A percentile compares a stretch with the other conserved stretches of the same genome.
Conservation (phyloP, 2,329 filamentous ascomycete genomes). For the Colletotrichum melonis region DNA sequence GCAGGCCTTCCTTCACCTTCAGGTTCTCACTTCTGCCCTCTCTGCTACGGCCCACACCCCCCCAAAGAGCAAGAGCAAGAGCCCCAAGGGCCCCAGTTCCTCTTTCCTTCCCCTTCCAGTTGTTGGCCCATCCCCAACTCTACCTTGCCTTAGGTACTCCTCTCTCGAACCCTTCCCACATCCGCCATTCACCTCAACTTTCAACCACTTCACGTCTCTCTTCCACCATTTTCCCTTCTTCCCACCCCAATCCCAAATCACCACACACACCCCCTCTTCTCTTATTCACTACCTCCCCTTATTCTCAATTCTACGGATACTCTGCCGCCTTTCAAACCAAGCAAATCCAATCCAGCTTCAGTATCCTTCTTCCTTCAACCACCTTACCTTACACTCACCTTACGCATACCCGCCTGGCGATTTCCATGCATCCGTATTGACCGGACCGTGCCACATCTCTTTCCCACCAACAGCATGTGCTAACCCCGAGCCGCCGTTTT, state of each 20-base stretch:
- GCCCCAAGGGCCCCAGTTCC: not conserved
- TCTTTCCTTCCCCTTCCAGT: not conserved
- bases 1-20: not conserved
- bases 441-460: conserved; percentile 30
- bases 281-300: conserved; percentile 25
- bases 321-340: not conserved
- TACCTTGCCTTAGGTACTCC: not conserved
- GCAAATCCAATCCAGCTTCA: conserved; percentile 7
- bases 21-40: no score
- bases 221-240: conserved; percentile 2
- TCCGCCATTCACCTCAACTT: conserved; percentile 14
- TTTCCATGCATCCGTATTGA: conserved; percentile 29
- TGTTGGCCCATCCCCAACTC: conserved; percentile 7
- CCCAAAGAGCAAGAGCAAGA: not conserved
- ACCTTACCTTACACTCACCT: not conserved
- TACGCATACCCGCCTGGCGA: conserved; percentile 11
- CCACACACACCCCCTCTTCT: conserved; percentile 8
- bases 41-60: not conserved
- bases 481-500: conserved; percentile 35
- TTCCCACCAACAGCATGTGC: conserved; percentile 35
- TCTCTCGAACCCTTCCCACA: conserved; percentile 28
- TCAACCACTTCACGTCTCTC: conserved; percentile 16
- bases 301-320: conserved; percentile 7
- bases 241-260: conserved; percentile 3
- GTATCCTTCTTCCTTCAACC: conserved; percentile 11